Percentiles rank a stretch among this genome's conserved stretches.
Conservation (phyloP, 805 yeast genomes). For the Barnettozyma pratensis region DNA sequence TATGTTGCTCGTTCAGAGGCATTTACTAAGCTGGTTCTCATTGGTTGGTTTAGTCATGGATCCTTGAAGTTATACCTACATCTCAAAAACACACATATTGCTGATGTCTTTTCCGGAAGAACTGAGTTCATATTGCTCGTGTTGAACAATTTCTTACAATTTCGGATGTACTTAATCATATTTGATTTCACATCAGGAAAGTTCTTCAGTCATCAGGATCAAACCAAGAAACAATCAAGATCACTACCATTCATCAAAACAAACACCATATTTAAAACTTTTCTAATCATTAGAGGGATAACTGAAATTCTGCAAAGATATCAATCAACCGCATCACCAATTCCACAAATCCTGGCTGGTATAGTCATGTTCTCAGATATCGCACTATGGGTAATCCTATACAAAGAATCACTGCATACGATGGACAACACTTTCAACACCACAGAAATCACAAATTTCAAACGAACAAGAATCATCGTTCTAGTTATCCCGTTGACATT, state of each 20-base stretch:
- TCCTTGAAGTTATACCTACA: no score
- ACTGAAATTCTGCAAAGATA: not conserved
- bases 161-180: not conserved
- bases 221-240: no score
- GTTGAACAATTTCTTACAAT: not conserved
- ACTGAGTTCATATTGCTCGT: no score
- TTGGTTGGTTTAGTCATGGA: no score
- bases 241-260: not conserved
- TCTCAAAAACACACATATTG: no score
- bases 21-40: not conserved
- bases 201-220: no score
- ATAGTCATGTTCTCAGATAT: not conserved
- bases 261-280: not conserved
- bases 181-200: not conserved
- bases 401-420: not conserved
- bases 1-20: no score
- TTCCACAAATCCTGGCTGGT: not conserved
- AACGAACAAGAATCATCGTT: conserved; percentile 1
- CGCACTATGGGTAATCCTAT: not conserved
- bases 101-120: no score
- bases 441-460: not conserved
- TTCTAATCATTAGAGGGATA: not conserved
- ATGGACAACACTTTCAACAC: not conserved
- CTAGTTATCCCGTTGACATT: not conserved
- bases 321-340: not conserved